Base-by-base conservation (phyloP, 2,329 filamentous ascomycete genomes). In the Bretziella fagacearum region DNA sequence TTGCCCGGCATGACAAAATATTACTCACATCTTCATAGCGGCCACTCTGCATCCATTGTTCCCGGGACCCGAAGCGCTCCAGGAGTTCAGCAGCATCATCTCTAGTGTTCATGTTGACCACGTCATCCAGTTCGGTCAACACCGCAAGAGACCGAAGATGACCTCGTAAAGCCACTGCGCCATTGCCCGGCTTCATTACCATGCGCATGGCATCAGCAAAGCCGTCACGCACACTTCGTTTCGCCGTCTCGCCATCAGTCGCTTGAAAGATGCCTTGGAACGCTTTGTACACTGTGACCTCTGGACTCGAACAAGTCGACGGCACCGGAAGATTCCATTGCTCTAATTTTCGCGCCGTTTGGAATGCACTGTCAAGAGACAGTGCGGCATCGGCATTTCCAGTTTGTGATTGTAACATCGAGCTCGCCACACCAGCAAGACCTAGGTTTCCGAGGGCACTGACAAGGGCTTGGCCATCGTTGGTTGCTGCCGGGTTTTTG, bases 291-390 rank as follows among this genome's bases (percentile, higher is more conserved):
- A 89, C 66, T 1, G 75, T 79, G 2, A 80, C 77, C 1, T 79
- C 69, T 47, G 80, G 74, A 25, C 74, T 79, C 10, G 70, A 66
- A 42, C 71, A 73, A 2, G 69, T 64, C 6, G 70, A 66, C 1
- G 86, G 83, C 0, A 79, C 77, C 11, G 84, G 82, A 17, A 96
- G 70, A 58, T 95, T 87, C 91, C 91, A 98, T 56, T 89, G 81
- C 54, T 91, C 86, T 13, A 96, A 67, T 53, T 81, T 81, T 51
- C 84, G 74, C 17, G 87, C 86, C 4, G 84, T 84, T 46, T 77
- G 73, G 53, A 93, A 81, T 46, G 84, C 84, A 52, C 73, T 81
- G 40, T 85, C 79, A 6, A 82, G 65, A 1, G 74, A 75, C 6
- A 70, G 63, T 7, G 29, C 42, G 2, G 72, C 66, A 3, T 71